Evolutionary conservation across 2,329 filamentous ascomycete species (phyloP), one percentile per base, ranked within the genome.

Genomic region (Boeremia exigua): DNA sequence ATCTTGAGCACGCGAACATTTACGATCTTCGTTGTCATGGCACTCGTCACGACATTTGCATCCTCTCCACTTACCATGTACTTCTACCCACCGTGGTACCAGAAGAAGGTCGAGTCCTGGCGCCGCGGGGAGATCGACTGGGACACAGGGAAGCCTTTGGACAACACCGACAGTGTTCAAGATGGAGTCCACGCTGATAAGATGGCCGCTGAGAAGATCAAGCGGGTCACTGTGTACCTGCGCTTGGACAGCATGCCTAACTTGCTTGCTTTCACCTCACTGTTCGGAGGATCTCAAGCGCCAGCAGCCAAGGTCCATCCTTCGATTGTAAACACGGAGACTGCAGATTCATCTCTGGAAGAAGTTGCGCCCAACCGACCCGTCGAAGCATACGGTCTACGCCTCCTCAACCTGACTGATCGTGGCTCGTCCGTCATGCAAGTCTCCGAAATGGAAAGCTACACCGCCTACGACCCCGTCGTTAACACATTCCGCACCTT

Each of bases 351-450:
- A 1, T 60, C 68, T 5, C 4, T 51, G 2, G 54, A 56, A 12
- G 66, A 66, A 1, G 32, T 54, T 6, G 37, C 49, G 28, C 54
- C 62, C 23, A 79, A 77, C 47, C 78, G 80, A 8, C 83, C 85
- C 1, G 81, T 94, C 1, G 84, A 90, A 68, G 88, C 92, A 0
- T 91, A 96, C 66, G 94, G 92, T 29, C 78, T 96, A n/a, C 89
- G 93, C 12, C 83, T 98, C 14, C 78, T 96, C 44, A 91, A 96
- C 70, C 84, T 98, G 11, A 96, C 91, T 0, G 93, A 97, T 66
- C 92, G 94, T 82, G 90, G 91, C 37, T 97, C 94, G 0, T 93
- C 92, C 15, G 94, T 97, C 66, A 98, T 98, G 94, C 89, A 91
- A 66, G 91, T 96, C 10, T 88, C 92, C 0, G 92, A 96, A 69